A percentile compares a stretch with the other conserved stretches of the same genome.
phyloP scores from a whole-genome alignment of 164 flowering plant genomes.

The Tetracentron sinense region DNA sequence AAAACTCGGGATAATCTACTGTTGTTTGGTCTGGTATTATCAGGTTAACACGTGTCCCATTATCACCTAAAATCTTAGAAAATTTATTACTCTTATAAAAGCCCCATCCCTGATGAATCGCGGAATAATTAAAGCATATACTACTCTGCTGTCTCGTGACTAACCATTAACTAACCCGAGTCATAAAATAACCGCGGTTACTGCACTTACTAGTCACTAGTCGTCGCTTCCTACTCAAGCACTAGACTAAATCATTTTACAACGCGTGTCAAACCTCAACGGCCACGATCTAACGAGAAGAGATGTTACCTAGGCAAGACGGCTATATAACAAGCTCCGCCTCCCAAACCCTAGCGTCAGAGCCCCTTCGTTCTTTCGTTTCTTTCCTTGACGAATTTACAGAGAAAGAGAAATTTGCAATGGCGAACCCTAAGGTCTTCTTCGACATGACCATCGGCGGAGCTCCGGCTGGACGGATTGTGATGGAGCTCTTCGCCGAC shows the following conservation, averaged over 20 bases:
- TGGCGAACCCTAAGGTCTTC: conserved; percentile 40
- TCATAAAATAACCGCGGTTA: conserved; percentile 2
- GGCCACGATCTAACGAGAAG: background rate
- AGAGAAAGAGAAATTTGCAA: background rate
- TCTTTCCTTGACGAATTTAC: background rate
- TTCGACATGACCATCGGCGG: conserved; percentile 38
- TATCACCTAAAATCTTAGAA: no score
- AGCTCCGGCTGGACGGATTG: conserved; percentile 29
- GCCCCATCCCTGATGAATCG: no score
- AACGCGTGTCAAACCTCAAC: background rate
- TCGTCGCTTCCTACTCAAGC: background rate
- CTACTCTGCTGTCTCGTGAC: background rate
- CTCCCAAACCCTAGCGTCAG: background rate
- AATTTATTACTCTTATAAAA: no score
- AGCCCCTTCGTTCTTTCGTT: background rate
- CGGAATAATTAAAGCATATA: background rate
- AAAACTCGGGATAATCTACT: no score
- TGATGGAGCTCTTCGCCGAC: conserved; percentile 40
- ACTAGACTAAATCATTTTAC: background rate
- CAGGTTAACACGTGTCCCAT: no score
- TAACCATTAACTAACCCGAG: background rate
- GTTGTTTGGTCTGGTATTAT: no score
- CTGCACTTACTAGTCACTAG: no score
- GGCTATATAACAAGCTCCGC: background rate
- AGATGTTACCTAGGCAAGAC: background rate